phyloP scores from a whole-genome alignment of 192 early-diverging fungal species.

The Coemansia erecta region DNA sequence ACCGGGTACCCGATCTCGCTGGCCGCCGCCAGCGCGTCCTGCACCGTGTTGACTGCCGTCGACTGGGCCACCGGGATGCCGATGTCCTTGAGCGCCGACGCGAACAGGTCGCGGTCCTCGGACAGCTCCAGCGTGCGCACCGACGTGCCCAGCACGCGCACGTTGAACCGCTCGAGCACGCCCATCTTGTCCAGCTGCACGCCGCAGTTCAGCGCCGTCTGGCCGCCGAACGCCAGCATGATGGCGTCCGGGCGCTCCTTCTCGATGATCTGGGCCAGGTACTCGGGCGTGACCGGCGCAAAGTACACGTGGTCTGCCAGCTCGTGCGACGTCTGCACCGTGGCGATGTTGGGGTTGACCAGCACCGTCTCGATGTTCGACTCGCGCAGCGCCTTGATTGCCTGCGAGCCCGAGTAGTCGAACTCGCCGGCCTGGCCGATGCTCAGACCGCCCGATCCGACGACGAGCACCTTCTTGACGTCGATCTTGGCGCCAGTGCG shows the following conservation, averaged over 20 bases:
- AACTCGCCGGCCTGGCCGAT: constrained; percentile 99
- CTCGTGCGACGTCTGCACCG: constrained; percentile 92
- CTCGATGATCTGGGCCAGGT: constrained; percentile 87
- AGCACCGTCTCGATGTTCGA: constrained; percentile 89
- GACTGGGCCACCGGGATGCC: constrained; percentile 86
- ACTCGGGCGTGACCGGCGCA: constrained; percentile 90
- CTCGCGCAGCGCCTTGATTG: constrained; percentile 96
- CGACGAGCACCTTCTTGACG: constrained; percentile 86
- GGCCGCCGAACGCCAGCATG: constrained; percentile 94
- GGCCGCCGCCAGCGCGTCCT: constrained; percentile 85
- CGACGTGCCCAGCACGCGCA: constrained; percentile 95
- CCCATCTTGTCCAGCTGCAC: constrained; percentile 83
- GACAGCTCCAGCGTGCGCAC: constrained; percentile 86
- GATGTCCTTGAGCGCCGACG: constrained; percentile 77
- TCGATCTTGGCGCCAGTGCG: constrained; percentile 52
- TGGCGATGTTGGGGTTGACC: constrained; percentile 99
- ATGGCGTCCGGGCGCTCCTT: constrained; percentile 95
- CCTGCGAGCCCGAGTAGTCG: constrained; percentile 97
- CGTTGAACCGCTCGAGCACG: constrained; percentile 72
- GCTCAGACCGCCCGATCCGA: constrained; percentile 91
- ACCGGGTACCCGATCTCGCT: constrained; percentile 87
- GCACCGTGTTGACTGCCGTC: constrained; percentile 79
- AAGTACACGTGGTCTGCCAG: constrained; percentile 96
- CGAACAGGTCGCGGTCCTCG: constrained; percentile 97
- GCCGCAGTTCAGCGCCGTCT: constrained; percentile 94